Evolutionary conservation across 768 basidiomycete species (phyloP).

Genomic region (Russula brevipes): DNA sequence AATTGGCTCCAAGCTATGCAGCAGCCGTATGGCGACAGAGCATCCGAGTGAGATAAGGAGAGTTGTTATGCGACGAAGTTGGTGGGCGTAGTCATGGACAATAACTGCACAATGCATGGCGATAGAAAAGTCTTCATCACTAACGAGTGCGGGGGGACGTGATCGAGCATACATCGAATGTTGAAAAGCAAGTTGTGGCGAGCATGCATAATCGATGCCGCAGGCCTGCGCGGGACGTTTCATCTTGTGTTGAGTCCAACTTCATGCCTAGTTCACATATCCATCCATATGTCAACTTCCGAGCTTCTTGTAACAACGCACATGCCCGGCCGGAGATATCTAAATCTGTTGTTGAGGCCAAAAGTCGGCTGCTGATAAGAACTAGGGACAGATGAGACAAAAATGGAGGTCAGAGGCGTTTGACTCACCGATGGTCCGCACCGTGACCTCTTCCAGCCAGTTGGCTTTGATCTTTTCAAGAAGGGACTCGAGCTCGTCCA

Average conservation of each 20-base stretch:
- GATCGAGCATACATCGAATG: neutral
- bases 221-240: neutral
- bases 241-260: neutral
- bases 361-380: neutral
- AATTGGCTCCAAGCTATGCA: neutral
- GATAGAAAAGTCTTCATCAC: constrained; percentile 1
- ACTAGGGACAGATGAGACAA: too few species aligned
- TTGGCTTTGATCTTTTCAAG: too few species aligned
- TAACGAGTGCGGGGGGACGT: neutral
- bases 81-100: constrained; percentile 4
- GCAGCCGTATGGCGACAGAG: too few species aligned
- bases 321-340: neutral
- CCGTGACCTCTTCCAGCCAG: too few species aligned
- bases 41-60: neutral
- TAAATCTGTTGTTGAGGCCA: neutral
- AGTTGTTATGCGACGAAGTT: neutral
- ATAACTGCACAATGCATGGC: constrained; percentile 13
- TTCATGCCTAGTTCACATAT: neutral
- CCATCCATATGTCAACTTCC: neutral
- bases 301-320: neutral
- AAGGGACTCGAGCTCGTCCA: too few species aligned
- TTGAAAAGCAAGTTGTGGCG: neutral
- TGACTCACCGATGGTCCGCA: too few species aligned
- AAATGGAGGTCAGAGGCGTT: too few species aligned
- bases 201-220: neutral